phyloP scores from a whole-genome alignment of 768 basidiomycete species.

The Cystobasidium onofrii region DNA sequence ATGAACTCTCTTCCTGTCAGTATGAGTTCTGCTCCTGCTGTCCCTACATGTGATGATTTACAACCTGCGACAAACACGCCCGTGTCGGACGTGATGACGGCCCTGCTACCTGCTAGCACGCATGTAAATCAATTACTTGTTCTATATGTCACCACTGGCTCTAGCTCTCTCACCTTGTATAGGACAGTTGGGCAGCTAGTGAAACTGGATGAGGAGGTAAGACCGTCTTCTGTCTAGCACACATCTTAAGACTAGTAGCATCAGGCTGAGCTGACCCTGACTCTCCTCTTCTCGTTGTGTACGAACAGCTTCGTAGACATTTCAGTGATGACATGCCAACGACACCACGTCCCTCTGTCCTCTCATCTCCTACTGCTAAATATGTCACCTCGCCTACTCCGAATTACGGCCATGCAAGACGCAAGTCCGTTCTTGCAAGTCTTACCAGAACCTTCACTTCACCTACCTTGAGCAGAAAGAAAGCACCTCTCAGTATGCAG shows the following conservation, averaged over 20 bases:
- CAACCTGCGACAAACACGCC: not conserved
- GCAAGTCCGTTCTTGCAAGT: conserved; percentile 3
- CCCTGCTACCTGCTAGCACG: too few species aligned
- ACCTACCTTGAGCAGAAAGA: not conserved
- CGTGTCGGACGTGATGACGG: not conserved
- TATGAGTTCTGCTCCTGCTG: not conserved
- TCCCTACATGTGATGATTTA: not conserved
- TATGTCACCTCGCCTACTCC: not conserved
- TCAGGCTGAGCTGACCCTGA: too few species aligned
- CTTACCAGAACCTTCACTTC: not conserved
- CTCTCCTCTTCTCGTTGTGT: not conserved
- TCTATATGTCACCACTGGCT: conserved; percentile 33
- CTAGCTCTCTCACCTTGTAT: conserved; percentile 26
- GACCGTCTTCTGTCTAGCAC: too few species aligned
- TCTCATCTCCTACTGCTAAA: not conserved
- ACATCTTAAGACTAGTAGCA: too few species aligned
- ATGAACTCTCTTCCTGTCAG: not conserved
- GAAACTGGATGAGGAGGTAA: conserved; percentile 22
- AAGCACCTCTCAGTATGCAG: not conserved
- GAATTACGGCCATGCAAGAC: not conserved
- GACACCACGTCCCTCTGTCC: not conserved
- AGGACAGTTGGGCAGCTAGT: not conserved
- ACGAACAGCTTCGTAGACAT: conserved; percentile 6
- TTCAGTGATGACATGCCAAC: not conserved
- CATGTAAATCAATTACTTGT: not conserved